Evolutionary conservation across 306 rosid species (phyloP), one percentile per base, ranked within the genome.

Genomic region (Betula pendula): DNA sequence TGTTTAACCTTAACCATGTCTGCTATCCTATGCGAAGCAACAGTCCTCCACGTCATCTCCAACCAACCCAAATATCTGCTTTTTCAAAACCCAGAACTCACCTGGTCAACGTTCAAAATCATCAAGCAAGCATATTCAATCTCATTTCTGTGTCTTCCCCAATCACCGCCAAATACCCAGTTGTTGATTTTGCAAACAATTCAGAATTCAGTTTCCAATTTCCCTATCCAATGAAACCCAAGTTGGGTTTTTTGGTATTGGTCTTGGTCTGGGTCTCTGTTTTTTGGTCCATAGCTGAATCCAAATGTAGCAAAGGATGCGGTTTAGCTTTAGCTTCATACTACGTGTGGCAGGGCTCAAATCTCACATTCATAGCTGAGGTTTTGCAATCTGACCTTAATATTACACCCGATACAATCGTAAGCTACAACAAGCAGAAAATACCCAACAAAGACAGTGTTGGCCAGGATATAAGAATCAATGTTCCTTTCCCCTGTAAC

Each of bases 251-350:
- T 25, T 59, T 51, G 24, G 7, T 84, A 8, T 70, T 65, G 67
- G 24, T 87, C 60, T 44, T 89, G 48, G 35, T 82, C 53, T 27
- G 51, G 20, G 31, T 70, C 25, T 77, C 62, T 38, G 68, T 80
- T 19, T 65, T 19, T 10, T 70, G 71, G 68, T 52, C 58, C 56
- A 74, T 29, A 5, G 92, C 79, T 5, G 85, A 87, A 78, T 80
- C 98, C 6, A 77, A 73, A 31, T 93, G 97, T 78, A 47, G 78
- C 6, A 74, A 70, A 43, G 79, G 79, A 14, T 93, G 98, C 81
- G 84, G 33, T 12, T 29, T 83, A 75, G 98, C 98, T 77, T 62
- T 90, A 52, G 98, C 89, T 73, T 93, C 96, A 1, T 88, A 85
- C 77, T 79, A 49, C 48, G 48, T 85, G 1, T 13, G 16, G 77